Evolutionary conservation across 768 basidiomycete genomes (phyloP).

Genomic region (Russula compacta): DNA sequence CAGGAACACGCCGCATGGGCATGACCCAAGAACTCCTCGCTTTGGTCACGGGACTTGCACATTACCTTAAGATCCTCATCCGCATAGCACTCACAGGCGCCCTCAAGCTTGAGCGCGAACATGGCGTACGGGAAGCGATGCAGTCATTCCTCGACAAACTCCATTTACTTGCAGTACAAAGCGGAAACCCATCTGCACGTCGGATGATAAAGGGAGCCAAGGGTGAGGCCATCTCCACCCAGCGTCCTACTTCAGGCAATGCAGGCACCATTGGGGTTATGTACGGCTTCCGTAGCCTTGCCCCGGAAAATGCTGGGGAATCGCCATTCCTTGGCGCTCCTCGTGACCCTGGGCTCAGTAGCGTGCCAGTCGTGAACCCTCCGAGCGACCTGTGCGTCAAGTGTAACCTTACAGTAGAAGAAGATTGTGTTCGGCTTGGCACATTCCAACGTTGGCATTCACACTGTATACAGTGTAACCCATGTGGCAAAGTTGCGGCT

Average conservation of each 20-base stretch:
- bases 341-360: constrained; percentile 38
- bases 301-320: constrained; percentile 85
- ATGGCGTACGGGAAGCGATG: constrained; percentile 75
- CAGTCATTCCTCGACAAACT: constrained; percentile 86
- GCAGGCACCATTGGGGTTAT: constrained; percentile 78
- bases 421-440: constrained; percentile 90
- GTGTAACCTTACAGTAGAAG: constrained; percentile 88
- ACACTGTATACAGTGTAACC: constrained; percentile 76
- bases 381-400: constrained; percentile 88
- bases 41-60: constrained; percentile 96
- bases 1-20: constrained; percentile 80
- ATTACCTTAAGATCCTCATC: constrained; percentile 98
- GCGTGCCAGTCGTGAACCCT: constrained; percentile 53
- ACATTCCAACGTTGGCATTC: constrained; percentile 99
- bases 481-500: constrained; percentile 71
- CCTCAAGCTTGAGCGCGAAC: constrained; percentile 89
- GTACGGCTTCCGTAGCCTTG: constrained; percentile 88
- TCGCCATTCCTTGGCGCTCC: constrained; percentile 56
- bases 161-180: constrained; percentile 80
- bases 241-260: constrained; percentile 39
- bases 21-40: constrained; percentile 97
- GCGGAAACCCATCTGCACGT: constrained; percentile 69
- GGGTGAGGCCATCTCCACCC: constrained; percentile 42
- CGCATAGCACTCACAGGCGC: constrained; percentile 95
- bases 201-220: constrained; percentile 68